Evolutionary conservation across 2,329 filamentous ascomycete species (phyloP).

Genomic region (Monosporascus ibericus): DNA sequence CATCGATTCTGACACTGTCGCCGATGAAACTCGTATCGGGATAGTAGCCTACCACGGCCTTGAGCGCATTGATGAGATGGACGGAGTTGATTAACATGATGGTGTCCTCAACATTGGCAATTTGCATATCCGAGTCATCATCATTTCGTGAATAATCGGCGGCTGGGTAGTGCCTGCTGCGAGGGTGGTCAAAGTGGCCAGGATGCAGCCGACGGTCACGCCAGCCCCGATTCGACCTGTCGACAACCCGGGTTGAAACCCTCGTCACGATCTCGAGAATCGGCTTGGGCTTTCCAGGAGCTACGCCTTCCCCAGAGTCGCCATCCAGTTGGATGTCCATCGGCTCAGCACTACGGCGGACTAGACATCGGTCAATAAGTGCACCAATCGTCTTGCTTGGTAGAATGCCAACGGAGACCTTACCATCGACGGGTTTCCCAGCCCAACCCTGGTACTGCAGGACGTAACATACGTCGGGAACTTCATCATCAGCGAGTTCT

Average conservation of each 20-base stretch:
- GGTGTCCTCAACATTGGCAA: constrained; percentile 25
- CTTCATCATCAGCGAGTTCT: constrained; percentile 21
- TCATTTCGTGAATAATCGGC: constrained; percentile 1
- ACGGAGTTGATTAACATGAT: constrained; percentile 39
- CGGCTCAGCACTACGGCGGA: constrained; percentile 31
- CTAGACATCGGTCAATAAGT: constrained; percentile 17
- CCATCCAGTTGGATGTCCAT: constrained; percentile 29
- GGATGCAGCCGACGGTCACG: neutral
- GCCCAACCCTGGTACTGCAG: constrained; percentile 31
- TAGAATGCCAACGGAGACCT: constrained; percentile 7
- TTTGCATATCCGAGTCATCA: constrained; percentile 17
- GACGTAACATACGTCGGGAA: constrained; percentile 36
- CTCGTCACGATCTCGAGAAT: constrained; percentile 39
- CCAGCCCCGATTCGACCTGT: constrained; percentile 3
- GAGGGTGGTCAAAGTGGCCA: constrained; percentile 9
- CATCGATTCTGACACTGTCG: constrained; percentile 31
- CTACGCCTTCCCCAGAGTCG: constrained; percentile 13
- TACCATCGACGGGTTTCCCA: constrained; percentile 31
- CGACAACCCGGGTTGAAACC: constrained; percentile 21
- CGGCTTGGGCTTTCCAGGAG: constrained; percentile 20
- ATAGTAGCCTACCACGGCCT: constrained; percentile 43
- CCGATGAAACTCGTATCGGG: constrained; percentile 33
- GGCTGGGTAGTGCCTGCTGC: constrained; percentile 8
- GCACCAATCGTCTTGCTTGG: neutral
- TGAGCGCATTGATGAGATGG: constrained; percentile 40